These are phyloP conservation scores for Chondrus crispus DNA, from an alignment of 23 red algal genomes.

Conservation along the genomic window DNA sequence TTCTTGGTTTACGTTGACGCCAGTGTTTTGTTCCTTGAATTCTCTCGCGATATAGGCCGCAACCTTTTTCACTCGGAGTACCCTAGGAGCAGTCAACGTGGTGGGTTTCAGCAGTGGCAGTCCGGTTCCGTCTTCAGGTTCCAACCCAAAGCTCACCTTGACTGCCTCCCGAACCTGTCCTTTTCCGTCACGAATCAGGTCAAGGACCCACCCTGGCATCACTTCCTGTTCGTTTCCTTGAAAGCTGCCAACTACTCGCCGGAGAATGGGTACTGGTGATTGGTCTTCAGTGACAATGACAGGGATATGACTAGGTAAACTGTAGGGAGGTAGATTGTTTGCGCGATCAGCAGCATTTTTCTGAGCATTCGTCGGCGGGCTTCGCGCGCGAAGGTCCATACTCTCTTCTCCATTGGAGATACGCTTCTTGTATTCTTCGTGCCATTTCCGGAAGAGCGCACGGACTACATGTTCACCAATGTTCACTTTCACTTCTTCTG, in stretches of 20 bases:
- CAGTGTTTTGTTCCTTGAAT: conserved; percentile 42
- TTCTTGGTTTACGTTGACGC: conserved; percentile 11
- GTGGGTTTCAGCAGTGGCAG: conserved; percentile 64
- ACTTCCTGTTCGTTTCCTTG: conserved; percentile 65
- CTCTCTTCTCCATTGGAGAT: conserved; percentile 24
- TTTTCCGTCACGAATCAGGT: conserved; percentile 71
- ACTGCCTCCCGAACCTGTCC: conserved; percentile 58
- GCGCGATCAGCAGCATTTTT: not conserved
- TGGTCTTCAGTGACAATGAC: conserved; percentile 82
- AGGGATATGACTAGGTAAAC: conserved; percentile 72
- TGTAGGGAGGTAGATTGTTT: conserved; percentile 57
- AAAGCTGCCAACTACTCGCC: conserved; percentile 52
- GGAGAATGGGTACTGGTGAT: conserved; percentile 66
- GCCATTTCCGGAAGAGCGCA: conserved; percentile 87
- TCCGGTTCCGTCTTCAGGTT: conserved; percentile 66
- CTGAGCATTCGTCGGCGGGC: conserved; percentile 27
- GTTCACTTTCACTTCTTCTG: conserved; percentile 96
- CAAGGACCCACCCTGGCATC: conserved; percentile 85
- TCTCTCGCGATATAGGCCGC: conserved; percentile 75
- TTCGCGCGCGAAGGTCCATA: not conserved
- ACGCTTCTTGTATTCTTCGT: conserved; percentile 26
- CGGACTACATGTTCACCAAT: conserved; percentile 94
- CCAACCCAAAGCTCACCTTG: conserved; percentile 82
- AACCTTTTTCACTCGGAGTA: conserved; percentile 84
- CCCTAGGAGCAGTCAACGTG: conserved; percentile 78